Base-by-base conservation (phyloP, 1,139 yeast species). In the Sugiyamaella neomexicana region DNA sequence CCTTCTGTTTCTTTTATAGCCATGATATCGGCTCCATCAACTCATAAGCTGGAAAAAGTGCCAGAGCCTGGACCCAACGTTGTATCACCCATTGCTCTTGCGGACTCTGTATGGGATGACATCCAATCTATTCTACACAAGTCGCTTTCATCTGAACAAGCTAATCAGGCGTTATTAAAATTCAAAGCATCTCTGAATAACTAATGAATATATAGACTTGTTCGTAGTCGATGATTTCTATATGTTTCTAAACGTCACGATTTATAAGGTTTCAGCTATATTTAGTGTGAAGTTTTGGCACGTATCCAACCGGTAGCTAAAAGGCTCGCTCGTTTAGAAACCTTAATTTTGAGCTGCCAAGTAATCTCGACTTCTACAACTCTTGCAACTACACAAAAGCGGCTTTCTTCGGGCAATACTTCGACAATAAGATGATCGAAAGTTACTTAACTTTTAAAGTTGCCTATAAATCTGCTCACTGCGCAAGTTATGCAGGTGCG, bases 81-180 rank as follows among this genome's bases (percentile, higher is more conserved):
- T 2, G 58, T 60, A 9, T n/a, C 27, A 7, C 27, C 31, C 2
- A n/a, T 23, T 17, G 42, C 15, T 17, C 42, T 49, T n/a, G 16
- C 50, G 16, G 54, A 49, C 7, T 39, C 42, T 9, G 46, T 46
- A 9, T 55, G 58, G 58, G 25, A 23, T 16, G 58, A 55, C 16
- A 50, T 55, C 29, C 37, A 40, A 1, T 32, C 34, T 16, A 20
- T 43, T 12, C 45, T 55, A 10, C 16, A 45, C 3, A 46, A 43
- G 17, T 13, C 44, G 12, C 48, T 55, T n/a, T 27, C 45, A 2
- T 23, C 52, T 12, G 43, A 42, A 13, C 16, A 39, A 16, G 55
- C 55, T 5, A 57, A 50, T 40, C 53, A 39, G 13, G 50, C 62
- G 7, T 59, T 63, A 25, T 54, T 36, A 25, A 48, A 53, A 44